Base-by-base conservation (phyloP, 2,329 filamentous ascomycete species). In the Nothophoma quercina region DNA sequence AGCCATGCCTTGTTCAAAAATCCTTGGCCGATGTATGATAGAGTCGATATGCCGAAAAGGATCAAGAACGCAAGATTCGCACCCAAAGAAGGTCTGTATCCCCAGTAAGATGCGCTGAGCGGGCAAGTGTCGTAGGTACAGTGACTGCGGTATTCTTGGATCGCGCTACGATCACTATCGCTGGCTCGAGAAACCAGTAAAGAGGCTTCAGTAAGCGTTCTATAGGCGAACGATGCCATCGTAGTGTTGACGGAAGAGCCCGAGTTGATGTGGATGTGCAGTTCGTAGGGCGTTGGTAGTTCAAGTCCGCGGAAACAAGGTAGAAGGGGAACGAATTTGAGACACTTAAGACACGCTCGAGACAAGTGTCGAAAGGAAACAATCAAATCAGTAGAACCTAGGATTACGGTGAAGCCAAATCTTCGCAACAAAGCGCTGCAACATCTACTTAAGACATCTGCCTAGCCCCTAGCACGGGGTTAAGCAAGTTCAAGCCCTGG, bases 51-150 rank as follows among this genome's bases (percentile, higher is more conserved):
- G 9, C 60, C 73, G 54, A 81, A 81, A 9, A 81, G 61, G 16
- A 72, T 73, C 36, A 74, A 63, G 58, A 81, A 79, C 13, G 70
- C 52, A 41, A 66, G 60, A 49, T 79, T 80, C 6, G 74, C 76
- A 23, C 65, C 58, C 2, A 80, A 58, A 1, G 73, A 75, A 4
- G 78, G 78, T 12, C 66, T 68, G 63, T 81, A 81, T 22, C 68
- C 69, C 68, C 78, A 81, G 54, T 77, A 77, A 16, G 73, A 75
- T 7, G 64, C 44, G 16, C 29, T 28, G n/a, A 54, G 45, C 7
- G 51, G 45, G 9, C 51, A 55, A 15, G 51, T 55, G 26, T 50
- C 40, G 25, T 34, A 46, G 5, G 28, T 55, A 26, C 51, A 55
- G 8, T 35, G 29, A 3, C 12, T 21, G 40, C 45, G 45, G 19